phyloP scores from a whole-genome alignment of 1,139 yeast genomes.

The Saccharomycopsis crataegensis region DNA sequence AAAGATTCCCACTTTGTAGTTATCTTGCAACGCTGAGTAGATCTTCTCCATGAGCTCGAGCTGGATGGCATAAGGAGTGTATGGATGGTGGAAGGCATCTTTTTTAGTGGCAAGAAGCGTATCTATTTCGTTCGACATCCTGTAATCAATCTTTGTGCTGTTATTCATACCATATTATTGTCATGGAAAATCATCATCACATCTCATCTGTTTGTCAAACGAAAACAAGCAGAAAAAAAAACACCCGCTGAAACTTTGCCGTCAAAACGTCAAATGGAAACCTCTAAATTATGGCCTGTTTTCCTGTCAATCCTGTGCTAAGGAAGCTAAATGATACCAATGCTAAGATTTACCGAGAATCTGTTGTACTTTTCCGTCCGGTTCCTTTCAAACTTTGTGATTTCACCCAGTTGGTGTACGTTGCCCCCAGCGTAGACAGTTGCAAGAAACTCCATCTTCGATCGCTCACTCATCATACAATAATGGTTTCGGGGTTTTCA shows the following conservation, averaged over 20 bases:
- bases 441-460: too few species aligned
- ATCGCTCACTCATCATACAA: too few species aligned
- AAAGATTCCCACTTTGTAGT: conserved; percentile 68
- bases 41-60: conserved; percentile 67
- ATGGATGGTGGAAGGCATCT: conserved; percentile 61
- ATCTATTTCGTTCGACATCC: neutral
- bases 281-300: too few species aligned
- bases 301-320: too few species aligned
- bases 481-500: too few species aligned
- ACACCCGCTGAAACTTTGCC: neutral
- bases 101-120: neutral
- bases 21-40: conserved; percentile 50
- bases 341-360: too few species aligned
- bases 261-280: too few species aligned
- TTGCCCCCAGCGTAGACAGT: too few species aligned
- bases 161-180: neutral
- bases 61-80: conserved; percentile 73
- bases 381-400: too few species aligned
- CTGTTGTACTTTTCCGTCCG: too few species aligned
- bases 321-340: too few species aligned
- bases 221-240: neutral
- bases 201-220: neutral
- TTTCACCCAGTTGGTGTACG: too few species aligned
- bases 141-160: neutral
- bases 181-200: neutral